Evolutionary conservation across 768 basidiomycete genomes (phyloP).

Genomic region (Lactarius hengduanensis): DNA sequence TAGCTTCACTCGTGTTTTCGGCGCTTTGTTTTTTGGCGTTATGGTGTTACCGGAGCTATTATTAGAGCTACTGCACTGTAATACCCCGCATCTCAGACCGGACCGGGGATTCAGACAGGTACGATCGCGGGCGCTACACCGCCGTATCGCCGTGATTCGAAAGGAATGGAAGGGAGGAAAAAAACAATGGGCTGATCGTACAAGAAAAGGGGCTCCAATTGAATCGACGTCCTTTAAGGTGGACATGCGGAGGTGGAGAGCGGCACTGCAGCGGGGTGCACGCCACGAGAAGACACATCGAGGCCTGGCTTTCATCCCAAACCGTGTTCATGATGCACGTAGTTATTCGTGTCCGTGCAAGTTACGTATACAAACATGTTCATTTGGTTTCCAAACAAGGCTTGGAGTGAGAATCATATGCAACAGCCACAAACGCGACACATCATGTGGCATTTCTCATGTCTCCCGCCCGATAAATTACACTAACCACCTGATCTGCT

Average conservation of each 20-base stretch:
- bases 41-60: too few species aligned
- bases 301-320: not conserved
- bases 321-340: not conserved
- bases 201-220: not conserved
- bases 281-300: not conserved
- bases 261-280: not conserved
- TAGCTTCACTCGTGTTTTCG: too few species aligned
- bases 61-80: too few species aligned
- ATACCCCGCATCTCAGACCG: not conserved
- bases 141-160: not conserved
- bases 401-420: not conserved
- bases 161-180: not conserved
- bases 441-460: conserved; percentile 1
- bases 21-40: too few species aligned
- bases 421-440: not conserved
- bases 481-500: conserved; percentile 2
- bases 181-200: not conserved
- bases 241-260: not conserved
- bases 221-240: too few species aligned
- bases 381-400: not conserved
- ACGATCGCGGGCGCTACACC: not conserved
- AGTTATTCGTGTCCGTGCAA: not conserved
- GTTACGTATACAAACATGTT: not conserved
- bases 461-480: not conserved
- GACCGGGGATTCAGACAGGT: not conserved